Base-by-base conservation (phyloP, 2,329 filamentous ascomycete genomes). In the Aurifilum marmelostoma region DNA sequence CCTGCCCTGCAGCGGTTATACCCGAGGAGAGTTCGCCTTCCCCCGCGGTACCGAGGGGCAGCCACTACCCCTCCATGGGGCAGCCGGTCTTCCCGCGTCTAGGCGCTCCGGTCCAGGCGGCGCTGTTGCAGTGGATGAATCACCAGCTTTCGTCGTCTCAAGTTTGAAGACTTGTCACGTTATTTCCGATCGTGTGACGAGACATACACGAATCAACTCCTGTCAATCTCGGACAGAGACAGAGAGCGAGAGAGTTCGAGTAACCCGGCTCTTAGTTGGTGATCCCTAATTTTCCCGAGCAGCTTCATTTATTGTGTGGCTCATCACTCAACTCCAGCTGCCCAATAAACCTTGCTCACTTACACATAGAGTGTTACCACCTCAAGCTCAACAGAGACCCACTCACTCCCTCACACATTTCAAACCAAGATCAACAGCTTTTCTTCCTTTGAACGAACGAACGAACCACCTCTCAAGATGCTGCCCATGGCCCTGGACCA, bases 401-500 rank as follows among this genome's bases (percentile, higher is more conserved):
- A 54, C 62, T 29, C 24, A 43, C 41, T 18, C 16, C 7, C 41
- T 43, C 24, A 4, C 41, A 34, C 61, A 50, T 24, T 11, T 14
- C 14, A 27, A 12, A 18, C 14, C 21, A 24, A 63, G 24, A 27
- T 5, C 39, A 62, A n/a, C 8, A 12, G 9, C 21, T 62, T n/a
- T 16, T 7, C 34, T n/a, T 18, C 34, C 24, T 41, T n/a, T n/a
- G n/a, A n/a, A n/a, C n/a, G n/a, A n/a, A n/a, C n/a, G n/a, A n/a
- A 3, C 18, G 5, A 4, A 18, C 21, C 29, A 3, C 39, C 14
- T 16, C 29, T 24, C 58, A 67, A 66, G 29, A 72, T 72, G 71
- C 50, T 39, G 14, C 66, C 67, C 58, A 69, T 69, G 61, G 69
- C 76, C 59, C 71, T 77, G n/a, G 75, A 80, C 70, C 80, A 83